Evolutionary conservation across 164 flowering plant genomes (phyloP).

Genomic region (Tinospora cordifolia): DNA sequence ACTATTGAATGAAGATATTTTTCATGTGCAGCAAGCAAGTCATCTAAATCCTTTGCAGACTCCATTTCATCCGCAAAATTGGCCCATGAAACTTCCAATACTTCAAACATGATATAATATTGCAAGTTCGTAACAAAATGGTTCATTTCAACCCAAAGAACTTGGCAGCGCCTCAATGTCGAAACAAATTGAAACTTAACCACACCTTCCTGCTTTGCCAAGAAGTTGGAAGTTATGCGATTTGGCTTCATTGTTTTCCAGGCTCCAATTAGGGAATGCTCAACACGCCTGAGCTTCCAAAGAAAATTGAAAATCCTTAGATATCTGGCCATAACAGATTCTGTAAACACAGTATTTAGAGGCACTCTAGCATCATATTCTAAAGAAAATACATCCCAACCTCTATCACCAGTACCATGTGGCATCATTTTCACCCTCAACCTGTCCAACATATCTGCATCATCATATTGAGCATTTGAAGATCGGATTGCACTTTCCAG

Average conservation of each 20-base stretch:
- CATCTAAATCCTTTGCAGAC: conserved; percentile 86
- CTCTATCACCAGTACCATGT: conserved; percentile 84
- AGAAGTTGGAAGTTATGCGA: conserved; percentile 65
- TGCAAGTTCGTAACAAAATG: conserved; percentile 94
- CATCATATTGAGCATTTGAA: conserved; percentile 98
- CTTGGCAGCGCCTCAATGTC: conserved; percentile 81
- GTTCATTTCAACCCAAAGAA: conserved; percentile 98
- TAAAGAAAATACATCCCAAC: conserved; percentile 99
- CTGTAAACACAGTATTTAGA: conserved; percentile 83
- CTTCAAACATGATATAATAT: conserved; percentile 99
- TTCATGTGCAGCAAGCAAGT: conserved; percentile 89
- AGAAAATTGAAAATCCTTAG: conserved; percentile 83
- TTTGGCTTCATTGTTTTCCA: conserved; percentile 99
- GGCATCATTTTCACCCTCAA: conserved; percentile 98
- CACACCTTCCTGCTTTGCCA: conserved; percentile 47
- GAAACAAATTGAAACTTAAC: conserved; percentile 60
- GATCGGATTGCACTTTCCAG: conserved; percentile 90
- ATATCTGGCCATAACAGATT: conserved; percentile 86
- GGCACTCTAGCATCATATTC: conserved; percentile 94
- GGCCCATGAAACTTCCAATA: conserved; percentile 97
- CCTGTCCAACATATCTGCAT: conserved; percentile 76
- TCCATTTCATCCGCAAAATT: conserved; percentile 78
- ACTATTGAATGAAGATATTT: conserved; percentile 83
- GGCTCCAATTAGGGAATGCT: conserved; percentile 88
- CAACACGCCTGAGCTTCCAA: conserved; percentile 97